Evolutionary conservation across 495 filamentous ascomycete genomes (phyloP).

Genomic region (Venustampulla echinocandica): DNA sequence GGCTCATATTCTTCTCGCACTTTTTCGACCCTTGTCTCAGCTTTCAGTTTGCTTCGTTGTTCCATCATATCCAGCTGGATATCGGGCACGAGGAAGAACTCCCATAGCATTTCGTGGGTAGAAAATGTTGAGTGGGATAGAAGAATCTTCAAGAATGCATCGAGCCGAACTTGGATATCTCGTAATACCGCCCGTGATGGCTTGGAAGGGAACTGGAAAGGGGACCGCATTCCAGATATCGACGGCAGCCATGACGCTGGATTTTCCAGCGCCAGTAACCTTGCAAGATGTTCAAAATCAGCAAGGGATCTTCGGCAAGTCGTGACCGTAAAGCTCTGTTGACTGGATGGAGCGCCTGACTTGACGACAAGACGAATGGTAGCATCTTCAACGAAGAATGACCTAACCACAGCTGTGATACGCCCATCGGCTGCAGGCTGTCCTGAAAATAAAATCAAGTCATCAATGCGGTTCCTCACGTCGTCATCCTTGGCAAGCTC

Average conservation of each 20-base stretch:
- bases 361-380: constrained; percentile 90
- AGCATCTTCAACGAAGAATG: constrained; percentile 95
- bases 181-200: constrained; percentile 80
- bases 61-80: constrained; percentile 84
- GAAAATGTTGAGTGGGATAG: constrained; percentile 87
- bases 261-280: constrained; percentile 82
- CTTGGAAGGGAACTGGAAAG: constrained; percentile 86
- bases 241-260: constrained; percentile 91
- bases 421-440: constrained; percentile 63
- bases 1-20: constrained; percentile 82
- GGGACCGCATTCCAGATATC: constrained; percentile 68
- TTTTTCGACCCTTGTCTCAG: constrained; percentile 69
- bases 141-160: constrained; percentile 78
- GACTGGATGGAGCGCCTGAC: constrained; percentile 64
- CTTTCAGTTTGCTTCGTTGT: constrained; percentile 78
- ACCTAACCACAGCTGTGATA: constrained; percentile 89
- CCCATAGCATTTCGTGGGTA: constrained; percentile 97
- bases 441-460: constrained; percentile 75
- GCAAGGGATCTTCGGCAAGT: constrained; percentile 82
- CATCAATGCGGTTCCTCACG: constrained; percentile 90
- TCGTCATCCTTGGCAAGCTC: constrained; percentile 98
- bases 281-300: constrained; percentile 87
- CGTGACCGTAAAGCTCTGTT: constrained; percentile 76
- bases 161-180: constrained; percentile 79
- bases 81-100: constrained; percentile 97